A percentile compares a stretch with the other conserved stretches of the same genome.
phyloP scores from a whole-genome alignment of 441 rosid genomes.

The Hura crepitans region DNA sequence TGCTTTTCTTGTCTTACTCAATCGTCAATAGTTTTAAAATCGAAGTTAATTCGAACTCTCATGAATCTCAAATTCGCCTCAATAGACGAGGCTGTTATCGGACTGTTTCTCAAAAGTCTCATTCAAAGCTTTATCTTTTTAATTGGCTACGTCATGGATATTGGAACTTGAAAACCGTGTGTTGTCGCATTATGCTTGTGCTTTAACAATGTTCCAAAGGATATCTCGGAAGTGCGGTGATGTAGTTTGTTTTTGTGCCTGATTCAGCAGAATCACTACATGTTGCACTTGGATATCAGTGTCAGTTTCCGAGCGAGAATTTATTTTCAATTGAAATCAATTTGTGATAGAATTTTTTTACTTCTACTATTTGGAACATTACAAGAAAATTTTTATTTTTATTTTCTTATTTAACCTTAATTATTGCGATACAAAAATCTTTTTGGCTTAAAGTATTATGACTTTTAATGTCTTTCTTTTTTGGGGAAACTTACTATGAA shows the following conservation, averaged over 20 bases:
- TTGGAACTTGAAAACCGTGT: conserved; percentile 27
- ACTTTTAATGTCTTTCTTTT: too few relatives aligned
- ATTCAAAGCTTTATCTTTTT: conserved; percentile 9
- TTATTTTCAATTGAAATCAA: too few relatives aligned
- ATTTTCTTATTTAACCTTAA: too few relatives aligned
- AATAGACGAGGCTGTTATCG: conserved; percentile 23
- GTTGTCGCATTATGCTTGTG: conserved; percentile 16
- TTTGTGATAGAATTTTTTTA: too few relatives aligned
- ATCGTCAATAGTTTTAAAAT: neutral
- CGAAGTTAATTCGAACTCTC: neutral
- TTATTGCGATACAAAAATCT: too few relatives aligned
- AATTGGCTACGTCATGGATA: conserved; percentile 20
- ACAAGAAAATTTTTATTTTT: too few relatives aligned
- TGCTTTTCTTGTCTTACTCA: conserved; percentile 7
- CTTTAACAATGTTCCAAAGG: conserved; percentile 23
- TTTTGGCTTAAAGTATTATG: too few relatives aligned
- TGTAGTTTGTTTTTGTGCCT: neutral
- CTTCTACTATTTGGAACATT: too few relatives aligned
- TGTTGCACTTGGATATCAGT: conserved; percentile 6
- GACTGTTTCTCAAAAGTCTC: too few relatives aligned
- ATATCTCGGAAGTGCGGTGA: conserved; percentile 21
- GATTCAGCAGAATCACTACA: neutral
- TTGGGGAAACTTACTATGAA: too few relatives aligned
- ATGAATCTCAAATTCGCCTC: conserved; percentile 11
- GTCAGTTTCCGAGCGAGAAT: neutral